A percentile compares a stretch with the other conserved stretches of the same genome.
Conservation (phyloP, 371 early-diverging fungal species). For the Rhizopus stolonifer region DNA sequence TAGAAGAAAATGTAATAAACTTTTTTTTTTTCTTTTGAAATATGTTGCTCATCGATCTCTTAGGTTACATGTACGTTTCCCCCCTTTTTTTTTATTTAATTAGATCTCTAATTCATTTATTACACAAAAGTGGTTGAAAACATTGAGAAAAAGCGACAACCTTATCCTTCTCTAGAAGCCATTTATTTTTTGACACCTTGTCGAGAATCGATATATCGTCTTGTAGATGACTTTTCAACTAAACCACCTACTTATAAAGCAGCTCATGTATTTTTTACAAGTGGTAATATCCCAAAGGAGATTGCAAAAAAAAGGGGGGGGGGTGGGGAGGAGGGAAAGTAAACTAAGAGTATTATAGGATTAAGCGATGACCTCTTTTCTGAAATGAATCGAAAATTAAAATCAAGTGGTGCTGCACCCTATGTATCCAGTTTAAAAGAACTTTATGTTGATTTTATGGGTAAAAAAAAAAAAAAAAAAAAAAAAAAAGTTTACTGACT, state of each 20-base stretch:
- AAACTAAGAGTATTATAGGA: constrained; percentile 68
- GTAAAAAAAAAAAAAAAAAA: constrained; percentile 21
- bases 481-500: too few relatives aligned
- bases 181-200: constrained; percentile 91
- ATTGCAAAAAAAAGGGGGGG: constrained; percentile 52
- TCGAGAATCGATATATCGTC: constrained; percentile 68
- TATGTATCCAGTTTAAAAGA: constrained; percentile 73
- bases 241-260: constrained; percentile 68
- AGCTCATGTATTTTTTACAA: constrained; percentile 82
- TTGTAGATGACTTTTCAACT: constrained; percentile 80
- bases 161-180: constrained; percentile 86
- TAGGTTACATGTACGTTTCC: constrained; percentile 14
- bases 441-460: constrained; percentile 77
- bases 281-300: constrained; percentile 51
- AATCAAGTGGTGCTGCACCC: constrained; percentile 53
- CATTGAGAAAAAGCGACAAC: constrained; percentile 77
- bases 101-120: neutral
- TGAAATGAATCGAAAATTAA: constrained; percentile 50
- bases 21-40: neutral
- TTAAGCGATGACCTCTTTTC: constrained; percentile 70
- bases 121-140: constrained; percentile 62
- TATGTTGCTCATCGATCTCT: neutral
- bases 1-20: constrained; percentile 89
- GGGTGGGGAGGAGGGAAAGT: constrained; percentile 39
- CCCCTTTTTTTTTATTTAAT: neutral